A percentile compares a stretch with the other conserved stretches of the same genome.
phyloP scores from a whole-genome alignment of 768 basidiomycete genomes.

The Suillus cothurnatus region DNA sequence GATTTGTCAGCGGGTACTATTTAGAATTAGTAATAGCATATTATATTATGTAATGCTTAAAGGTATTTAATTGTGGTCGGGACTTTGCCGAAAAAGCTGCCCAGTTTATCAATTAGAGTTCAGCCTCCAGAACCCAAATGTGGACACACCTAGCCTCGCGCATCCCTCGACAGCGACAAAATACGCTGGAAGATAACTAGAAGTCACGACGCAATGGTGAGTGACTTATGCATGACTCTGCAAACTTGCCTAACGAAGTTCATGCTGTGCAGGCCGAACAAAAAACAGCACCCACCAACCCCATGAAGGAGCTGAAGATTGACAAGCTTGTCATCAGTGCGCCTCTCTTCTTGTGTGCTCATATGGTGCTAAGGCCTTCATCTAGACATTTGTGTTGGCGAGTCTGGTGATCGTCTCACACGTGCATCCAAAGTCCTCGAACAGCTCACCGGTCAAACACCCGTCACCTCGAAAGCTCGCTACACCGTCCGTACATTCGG shows the following conservation, averaged over 20 bases:
- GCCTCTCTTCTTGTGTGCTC: conserved; percentile 14
- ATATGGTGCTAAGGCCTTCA: conserved; percentile 9
- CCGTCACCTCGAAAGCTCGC: conserved; percentile 98
- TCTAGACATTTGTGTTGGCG: conserved; percentile 98
- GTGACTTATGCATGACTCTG: conserved; percentile 5
- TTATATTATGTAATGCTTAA: background rate
- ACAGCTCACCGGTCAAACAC: conserved; percentile 98
- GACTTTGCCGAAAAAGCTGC: background rate
- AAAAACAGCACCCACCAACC: conserved; percentile 87
- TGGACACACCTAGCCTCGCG: conserved; percentile 1
- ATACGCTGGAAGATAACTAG: conserved; percentile 29
- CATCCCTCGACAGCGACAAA: conserved; percentile 30
- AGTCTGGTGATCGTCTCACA: conserved; percentile 98
- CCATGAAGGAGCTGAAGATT: conserved; percentile 94
- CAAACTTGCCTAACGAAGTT: conserved; percentile 1
- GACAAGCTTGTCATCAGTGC: conserved; percentile 99
- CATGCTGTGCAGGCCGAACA: conserved; percentile 67
- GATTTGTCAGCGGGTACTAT: background rate
- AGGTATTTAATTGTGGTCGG: background rate
- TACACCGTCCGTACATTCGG: conserved; percentile 99
- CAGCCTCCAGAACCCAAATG: conserved; percentile 27
- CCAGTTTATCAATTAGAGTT: conserved; percentile 24
- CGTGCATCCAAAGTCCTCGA: conserved; percentile 99
- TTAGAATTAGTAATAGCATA: background rate
- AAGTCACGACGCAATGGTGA: conserved; percentile 26